Evolutionary conservation across 331 rosid species (phyloP), one percentile per base, ranked within the genome.

Genomic region (Ulmus americana): DNA sequence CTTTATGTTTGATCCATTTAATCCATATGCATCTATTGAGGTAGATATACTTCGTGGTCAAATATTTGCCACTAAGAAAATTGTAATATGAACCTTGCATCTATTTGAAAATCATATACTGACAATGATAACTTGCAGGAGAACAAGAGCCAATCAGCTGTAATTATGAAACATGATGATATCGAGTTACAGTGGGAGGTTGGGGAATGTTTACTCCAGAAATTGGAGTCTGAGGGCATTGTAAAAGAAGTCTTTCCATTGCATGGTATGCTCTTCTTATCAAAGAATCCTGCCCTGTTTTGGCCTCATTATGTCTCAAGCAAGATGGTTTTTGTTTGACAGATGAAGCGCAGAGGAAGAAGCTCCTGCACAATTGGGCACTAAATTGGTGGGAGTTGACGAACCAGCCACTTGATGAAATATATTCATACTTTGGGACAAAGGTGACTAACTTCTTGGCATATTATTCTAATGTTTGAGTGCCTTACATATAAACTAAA

Each of bases 241-340:
- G 82, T 94, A 61, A 89, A 87, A 81, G 88, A 86, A 76, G 88
- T 94, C 52, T 94, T 85, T 73, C 95, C 97, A 76, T 80, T 94
- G 78, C 98, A 94, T 54, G 98, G 98, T 92, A 76, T 72, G 81
- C 72, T 64, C 66, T 59, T 78, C 69, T 55, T 15, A 10, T 6
- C 11, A 39, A 10, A 45, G 75, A 70, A 74, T 28, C 15, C 13
- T 46, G 39, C 68, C 61, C 44, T 53, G 56, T 38, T 71, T 54
- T 74, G 48, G 48, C 45, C 5, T 55, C 70, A 39, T 60, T 38
- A 53, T 74, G 48, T 64, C 9, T 67, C 59, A 74, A 68, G 69
- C 64, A 66, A 79, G 47, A 64, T 76, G 63, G 50, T 13, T 63
- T 76, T 62, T 80, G 73, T 53, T 66, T 74, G 69, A 71, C 70